Conservation (phyloP, 495 filamentous ascomycete species). For the Aspergillus cristatus region DNA sequence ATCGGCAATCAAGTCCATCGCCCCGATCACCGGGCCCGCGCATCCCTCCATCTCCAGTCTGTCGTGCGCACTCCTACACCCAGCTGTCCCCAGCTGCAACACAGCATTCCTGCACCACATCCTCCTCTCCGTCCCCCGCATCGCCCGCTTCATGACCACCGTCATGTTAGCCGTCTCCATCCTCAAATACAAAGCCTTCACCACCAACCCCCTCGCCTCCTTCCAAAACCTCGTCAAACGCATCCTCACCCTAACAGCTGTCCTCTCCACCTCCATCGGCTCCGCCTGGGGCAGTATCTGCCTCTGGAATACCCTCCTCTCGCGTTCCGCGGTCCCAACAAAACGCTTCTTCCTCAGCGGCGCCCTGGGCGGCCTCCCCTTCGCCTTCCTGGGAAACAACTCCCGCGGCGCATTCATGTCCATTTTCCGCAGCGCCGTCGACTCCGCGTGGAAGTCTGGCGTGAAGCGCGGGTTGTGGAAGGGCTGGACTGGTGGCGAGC, state of each 20-base stretch:
- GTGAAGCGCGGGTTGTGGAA: slow-evolving; percentile 77
- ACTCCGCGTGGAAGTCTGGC: slow-evolving; percentile 83
- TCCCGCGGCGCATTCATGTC: slow-evolving; percentile 62
- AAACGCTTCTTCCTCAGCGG: slow-evolving; percentile 85
- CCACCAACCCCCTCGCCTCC: slow-evolving; percentile 54
- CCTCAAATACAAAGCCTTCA: slow-evolving; percentile 54
- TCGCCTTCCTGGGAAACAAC: slow-evolving; percentile 58
- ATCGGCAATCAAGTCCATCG: slow-evolving; percentile 51
- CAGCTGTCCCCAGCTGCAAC: slow-evolving; percentile 73
- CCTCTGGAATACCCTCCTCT: slow-evolving; percentile 70
- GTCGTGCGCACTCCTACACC: slow-evolving; percentile 89
- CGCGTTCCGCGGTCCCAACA: slow-evolving; percentile 63
- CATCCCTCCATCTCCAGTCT: slow-evolving; percentile 76
- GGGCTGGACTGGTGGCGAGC: slow-evolving; percentile 70
- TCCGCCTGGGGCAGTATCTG: slow-evolving; percentile 84
- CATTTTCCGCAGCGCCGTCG: slow-evolving; percentile 60
- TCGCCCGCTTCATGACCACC: slow-evolving; percentile 67
- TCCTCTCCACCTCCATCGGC: slow-evolving; percentile 67
- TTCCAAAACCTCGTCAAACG: slow-evolving; percentile 50
- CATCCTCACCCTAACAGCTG: slow-evolving; percentile 61
- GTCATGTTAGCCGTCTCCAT: slow-evolving; percentile 61
- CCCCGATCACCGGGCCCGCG: slow-evolving; percentile 71
- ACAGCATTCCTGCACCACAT: slow-evolving; percentile 78
- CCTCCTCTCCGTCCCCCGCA: slow-evolving; percentile 64
- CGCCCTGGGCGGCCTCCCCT: slow-evolving; percentile 66